These are phyloP conservation scores for Garcia nutans DNA, from an alignment of 345 rosid species.

Conservation along the genomic window DNA sequence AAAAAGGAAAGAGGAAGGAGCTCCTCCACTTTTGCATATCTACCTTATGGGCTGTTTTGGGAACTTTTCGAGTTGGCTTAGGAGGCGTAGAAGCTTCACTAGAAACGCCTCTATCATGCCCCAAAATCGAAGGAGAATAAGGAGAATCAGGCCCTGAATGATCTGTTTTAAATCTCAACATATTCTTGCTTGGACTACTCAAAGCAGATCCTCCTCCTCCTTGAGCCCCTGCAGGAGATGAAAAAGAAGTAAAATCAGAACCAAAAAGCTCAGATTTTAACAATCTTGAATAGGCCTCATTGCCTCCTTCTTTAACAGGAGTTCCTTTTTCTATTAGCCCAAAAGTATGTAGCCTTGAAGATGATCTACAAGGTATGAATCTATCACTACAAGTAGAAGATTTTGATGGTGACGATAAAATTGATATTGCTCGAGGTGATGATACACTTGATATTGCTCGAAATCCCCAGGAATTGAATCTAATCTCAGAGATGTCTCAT, in stretches of 20 bases:
- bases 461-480: constrained; percentile 44
- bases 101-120: constrained; percentile 61
- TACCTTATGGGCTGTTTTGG: constrained; percentile 97
- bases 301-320: constrained; percentile 91
- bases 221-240: constrained; percentile 78
- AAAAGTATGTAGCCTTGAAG: constrained; percentile 83
- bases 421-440: constrained; percentile 66
- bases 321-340: constrained; percentile 75
- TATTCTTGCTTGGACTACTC: constrained; percentile 73
- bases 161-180: constrained; percentile 86
- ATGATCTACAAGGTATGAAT: constrained; percentile 96
- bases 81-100: constrained; percentile 76
- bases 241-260: constrained; percentile 69
- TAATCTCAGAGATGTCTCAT: constrained; percentile 55
- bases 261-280: constrained; percentile 88
- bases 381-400: constrained; percentile 74
- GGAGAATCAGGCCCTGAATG: constrained; percentile 75
- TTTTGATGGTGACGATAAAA: constrained; percentile 75
- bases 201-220: constrained; percentile 51
- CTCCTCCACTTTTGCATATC: not conserved
- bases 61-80: constrained; percentile 82
- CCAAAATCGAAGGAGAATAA: constrained; percentile 72
- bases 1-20: not conserved
- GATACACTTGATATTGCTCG: constrained; percentile 8
- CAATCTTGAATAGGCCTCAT: constrained; percentile 71